Evolutionary conservation across 768 basidiomycete species (phyloP).

Genomic region (Sporobolomyces roseus): DNA sequence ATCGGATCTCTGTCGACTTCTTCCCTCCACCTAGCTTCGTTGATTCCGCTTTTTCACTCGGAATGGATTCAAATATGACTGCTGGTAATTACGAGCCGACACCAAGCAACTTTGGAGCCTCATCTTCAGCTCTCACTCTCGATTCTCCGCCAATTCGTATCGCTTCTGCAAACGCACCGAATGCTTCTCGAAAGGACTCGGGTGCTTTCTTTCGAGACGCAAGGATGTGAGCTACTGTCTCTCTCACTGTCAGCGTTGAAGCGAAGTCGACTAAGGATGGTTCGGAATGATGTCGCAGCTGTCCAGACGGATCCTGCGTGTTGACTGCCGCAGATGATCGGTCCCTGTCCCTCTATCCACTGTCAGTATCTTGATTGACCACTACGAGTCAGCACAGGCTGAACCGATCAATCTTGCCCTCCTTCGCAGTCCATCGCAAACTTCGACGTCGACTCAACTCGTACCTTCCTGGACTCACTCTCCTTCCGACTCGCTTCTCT

Average conservation of each 20-base stretch:
- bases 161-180: constrained; percentile 5
- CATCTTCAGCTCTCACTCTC: not conserved
- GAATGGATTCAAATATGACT: too few species aligned
- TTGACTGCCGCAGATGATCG: constrained; percentile 70
- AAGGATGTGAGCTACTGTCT: constrained; percentile 55
- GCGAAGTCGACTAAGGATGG: not conserved
- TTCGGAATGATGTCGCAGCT: constrained; percentile 55
- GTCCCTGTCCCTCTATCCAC: constrained; percentile 57
- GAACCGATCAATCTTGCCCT: not conserved
- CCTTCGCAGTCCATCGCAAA: too few species aligned
- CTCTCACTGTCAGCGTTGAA: not conserved
- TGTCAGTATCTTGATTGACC: constrained; percentile 52
- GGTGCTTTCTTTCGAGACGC: constrained; percentile 59
- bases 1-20: too few species aligned
- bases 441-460: constrained; percentile 7
- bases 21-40: too few species aligned
- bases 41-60: too few species aligned
- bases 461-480: constrained; percentile 3
- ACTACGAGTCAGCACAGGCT: too few species aligned
- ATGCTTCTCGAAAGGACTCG: constrained; percentile 26
- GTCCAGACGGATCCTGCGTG: constrained; percentile 65
- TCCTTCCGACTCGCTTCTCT: constrained; percentile 34
- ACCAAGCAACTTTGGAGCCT: not conserved
- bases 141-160: constrained; percentile 1
- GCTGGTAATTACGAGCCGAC: too few species aligned